A percentile compares a stretch with the other conserved stretches of the same genome.
These are phyloP conservation scores for Mortierella sp. DNA, from an alignment of 371 early-diverging fungal genomes.

Conservation along the genomic window DNA sequence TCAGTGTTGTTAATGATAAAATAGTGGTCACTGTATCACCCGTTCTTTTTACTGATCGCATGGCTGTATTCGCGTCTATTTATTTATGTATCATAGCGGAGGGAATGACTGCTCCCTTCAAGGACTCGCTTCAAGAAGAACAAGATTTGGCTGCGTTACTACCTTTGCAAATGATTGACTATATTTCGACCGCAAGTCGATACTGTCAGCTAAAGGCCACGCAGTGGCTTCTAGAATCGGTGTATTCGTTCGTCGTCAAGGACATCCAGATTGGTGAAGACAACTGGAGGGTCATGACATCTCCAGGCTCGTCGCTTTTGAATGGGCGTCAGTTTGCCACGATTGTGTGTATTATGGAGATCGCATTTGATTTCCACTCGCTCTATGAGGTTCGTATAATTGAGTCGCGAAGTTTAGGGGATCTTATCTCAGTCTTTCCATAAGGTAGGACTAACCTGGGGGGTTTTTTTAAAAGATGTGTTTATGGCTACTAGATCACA, in stretches of 20 bases:
- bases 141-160: conserved; percentile 53
- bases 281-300: conserved; percentile 86
- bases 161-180: conserved; percentile 50
- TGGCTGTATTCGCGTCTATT: conserved; percentile 10
- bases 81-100: conserved; percentile 55
- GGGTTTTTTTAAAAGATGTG: conserved; percentile 53
- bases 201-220: conserved; percentile 64
- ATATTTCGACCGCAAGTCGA: conserved; percentile 57
- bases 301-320: conserved; percentile 80
- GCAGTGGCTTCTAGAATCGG: conserved; percentile 69
- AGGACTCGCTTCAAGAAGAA: conserved; percentile 55
- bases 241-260: conserved; percentile 76
- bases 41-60: background rate
- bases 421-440: no score
- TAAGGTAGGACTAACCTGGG: no score
- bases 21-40: background rate
- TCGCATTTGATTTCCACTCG: conserved; percentile 63
- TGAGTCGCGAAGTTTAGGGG: no score
- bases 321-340: conserved; percentile 77
- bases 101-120: conserved; percentile 61
- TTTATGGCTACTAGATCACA: conserved; percentile 74
- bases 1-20: background rate
- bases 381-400: conserved; percentile 56
- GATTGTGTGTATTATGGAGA: conserved; percentile 66
- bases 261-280: conserved; percentile 78